Percentiles rank a stretch among this genome's conserved stretches.
Evolutionary conservation across 805 yeast species (phyloP).

Genomic region (Suhomyces tanzawaensis): DNA sequence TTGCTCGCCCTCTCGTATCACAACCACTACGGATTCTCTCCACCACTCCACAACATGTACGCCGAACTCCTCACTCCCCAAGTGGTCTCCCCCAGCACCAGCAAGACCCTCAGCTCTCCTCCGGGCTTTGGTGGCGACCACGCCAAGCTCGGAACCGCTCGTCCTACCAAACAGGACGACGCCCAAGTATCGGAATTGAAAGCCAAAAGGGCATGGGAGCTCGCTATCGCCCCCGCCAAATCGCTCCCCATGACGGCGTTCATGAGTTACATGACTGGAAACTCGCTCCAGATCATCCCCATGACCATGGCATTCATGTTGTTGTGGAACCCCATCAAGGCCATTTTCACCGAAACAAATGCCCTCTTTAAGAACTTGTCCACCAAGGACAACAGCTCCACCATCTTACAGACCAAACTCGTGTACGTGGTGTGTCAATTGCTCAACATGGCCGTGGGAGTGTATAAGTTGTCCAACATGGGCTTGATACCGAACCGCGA

Average conservation of each 20-base stretch:
- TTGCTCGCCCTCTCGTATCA: no score
- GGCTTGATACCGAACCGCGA: slow-evolving; percentile 84
- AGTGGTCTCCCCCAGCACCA: slow-evolving; percentile 5
- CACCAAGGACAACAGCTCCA: slow-evolving; percentile 33
- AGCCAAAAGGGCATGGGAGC: slow-evolving; percentile 77
- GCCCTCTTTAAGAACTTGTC: slow-evolving; percentile 50
- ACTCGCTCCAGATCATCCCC: slow-evolving; percentile 84
- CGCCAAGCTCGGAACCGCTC: neutral
- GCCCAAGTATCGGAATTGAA: slow-evolving; percentile 37
- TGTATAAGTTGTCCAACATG: slow-evolving; percentile 83
- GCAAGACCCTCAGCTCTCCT: slow-evolving; percentile 13
- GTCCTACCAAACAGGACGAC: slow-evolving; percentile 14
- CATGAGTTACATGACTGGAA: slow-evolving; percentile 93
- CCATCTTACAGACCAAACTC: slow-evolving; percentile 42
- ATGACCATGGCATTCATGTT: slow-evolving; percentile 86
- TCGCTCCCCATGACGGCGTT: slow-evolving; percentile 82
- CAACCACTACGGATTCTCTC: no score
- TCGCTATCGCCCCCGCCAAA: slow-evolving; percentile 80
- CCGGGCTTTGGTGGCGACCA: slow-evolving; percentile 16
- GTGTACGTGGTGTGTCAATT: slow-evolving; percentile 48
- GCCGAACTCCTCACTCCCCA: slow-evolving; percentile 9
- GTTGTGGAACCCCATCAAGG: slow-evolving; percentile 72
- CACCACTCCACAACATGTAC: no score
- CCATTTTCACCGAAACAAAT: slow-evolving; percentile 57
- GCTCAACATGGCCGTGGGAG: slow-evolving; percentile 66